Percentiles rank a stretch among this genome's conserved stretches.
phyloP scores from a whole-genome alignment of 331 rosid genomes.

The Phaseolus coccineus region DNA sequence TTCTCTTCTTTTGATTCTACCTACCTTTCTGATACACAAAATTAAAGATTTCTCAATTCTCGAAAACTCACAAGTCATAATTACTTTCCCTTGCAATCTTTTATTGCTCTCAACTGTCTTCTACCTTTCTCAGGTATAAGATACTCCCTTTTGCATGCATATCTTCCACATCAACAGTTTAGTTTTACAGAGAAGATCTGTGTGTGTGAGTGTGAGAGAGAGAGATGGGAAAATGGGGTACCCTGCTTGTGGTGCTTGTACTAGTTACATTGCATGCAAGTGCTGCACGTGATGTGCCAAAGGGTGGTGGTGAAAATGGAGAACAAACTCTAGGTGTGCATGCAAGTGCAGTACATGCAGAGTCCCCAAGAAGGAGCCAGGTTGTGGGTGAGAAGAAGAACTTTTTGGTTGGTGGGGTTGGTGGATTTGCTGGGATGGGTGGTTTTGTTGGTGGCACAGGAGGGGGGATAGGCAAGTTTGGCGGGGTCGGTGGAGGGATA shows the following conservation, averaged over 20 bases:
- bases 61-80: slow-evolving; percentile 51
- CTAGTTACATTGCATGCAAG: slow-evolving; percentile 51
- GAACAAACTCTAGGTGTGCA: slow-evolving; percentile 42
- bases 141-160: slow-evolving; percentile 41
- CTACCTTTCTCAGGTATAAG: slow-evolving; percentile 40
- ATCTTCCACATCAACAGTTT: slow-evolving; percentile 25
- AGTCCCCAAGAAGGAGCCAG: slow-evolving; percentile 3
- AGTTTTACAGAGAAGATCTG: neutral
- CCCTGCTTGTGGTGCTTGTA: slow-evolving; percentile 45
- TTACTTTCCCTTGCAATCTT: slow-evolving; percentile 47
- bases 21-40: slow-evolving; percentile 55
- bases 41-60: slow-evolving; percentile 47
- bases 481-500: slow-evolving; percentile 55
- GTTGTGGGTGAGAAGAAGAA: slow-evolving; percentile 66
- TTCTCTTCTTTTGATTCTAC: slow-evolving; percentile 62
- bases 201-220: neutral
- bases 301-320: slow-evolving; percentile 7
- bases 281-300: slow-evolving; percentile 67
- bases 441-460: slow-evolving; percentile 53
- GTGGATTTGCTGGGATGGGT: slow-evolving; percentile 48
- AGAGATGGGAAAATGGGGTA: slow-evolving; percentile 54
- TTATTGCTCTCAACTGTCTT: slow-evolving; percentile 70
- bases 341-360: slow-evolving; percentile 54
- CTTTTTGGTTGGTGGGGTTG: slow-evolving; percentile 63
- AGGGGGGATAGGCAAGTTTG: slow-evolving; percentile 46